phyloP scores from a whole-genome alignment of 331 rosid species.

The Dryas integrifolia region DNA sequence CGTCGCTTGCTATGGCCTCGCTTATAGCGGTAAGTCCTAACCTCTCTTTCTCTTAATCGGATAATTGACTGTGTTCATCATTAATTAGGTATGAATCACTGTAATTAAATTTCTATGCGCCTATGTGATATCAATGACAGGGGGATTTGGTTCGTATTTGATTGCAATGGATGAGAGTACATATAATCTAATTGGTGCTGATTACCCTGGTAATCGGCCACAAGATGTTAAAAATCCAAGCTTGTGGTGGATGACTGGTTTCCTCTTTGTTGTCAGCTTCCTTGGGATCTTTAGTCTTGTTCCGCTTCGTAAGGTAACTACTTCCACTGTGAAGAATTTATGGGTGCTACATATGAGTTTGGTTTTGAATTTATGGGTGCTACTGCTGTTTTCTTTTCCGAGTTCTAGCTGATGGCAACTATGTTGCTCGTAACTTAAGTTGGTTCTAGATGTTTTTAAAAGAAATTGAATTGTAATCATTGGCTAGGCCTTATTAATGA shows the following conservation, averaged over 20 bases:
- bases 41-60: background rate
- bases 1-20: constrained; percentile 97
- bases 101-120: background rate
- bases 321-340: background rate
- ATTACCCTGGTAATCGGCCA: constrained; percentile 89
- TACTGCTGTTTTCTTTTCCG: too few relatives aligned
- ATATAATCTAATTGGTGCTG: constrained; percentile 72
- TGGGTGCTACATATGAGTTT: background rate
- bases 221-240: constrained; percentile 83
- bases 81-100: background rate
- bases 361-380: background rate
- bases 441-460: background rate
- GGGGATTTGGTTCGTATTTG: constrained; percentile 84
- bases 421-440: background rate
- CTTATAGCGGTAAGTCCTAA: constrained; percentile 60
- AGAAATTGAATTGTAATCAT: background rate
- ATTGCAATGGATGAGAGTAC: constrained; percentile 86
- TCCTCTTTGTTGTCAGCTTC: constrained; percentile 78
- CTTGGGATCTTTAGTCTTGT: constrained; percentile 90
- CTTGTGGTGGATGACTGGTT: constrained; percentile 92
- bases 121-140: constrained; percentile 36
- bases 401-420: background rate
- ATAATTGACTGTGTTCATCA: background rate
- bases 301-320: constrained; percentile 86
- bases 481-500: background rate